These are phyloP conservation scores for Saturnispora diversa DNA, from an alignment of 805 yeast species.

Conservation along the genomic window DNA sequence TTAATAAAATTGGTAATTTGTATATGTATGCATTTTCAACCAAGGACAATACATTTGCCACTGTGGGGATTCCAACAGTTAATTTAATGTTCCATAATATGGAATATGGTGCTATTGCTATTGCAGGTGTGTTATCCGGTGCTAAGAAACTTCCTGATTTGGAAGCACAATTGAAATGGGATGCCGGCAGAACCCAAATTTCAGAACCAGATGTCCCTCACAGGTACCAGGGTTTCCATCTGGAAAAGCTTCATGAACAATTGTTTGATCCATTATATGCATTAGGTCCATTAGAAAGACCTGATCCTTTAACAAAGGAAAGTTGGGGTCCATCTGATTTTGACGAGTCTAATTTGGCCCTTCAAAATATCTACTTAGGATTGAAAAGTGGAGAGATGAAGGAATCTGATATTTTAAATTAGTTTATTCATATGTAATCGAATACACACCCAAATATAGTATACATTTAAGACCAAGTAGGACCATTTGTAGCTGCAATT, in stretches of 20 bases:
- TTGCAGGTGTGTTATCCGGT: slow-evolving; percentile 50
- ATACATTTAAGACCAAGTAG: slow-evolving; percentile 3
- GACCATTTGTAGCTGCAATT: not conserved
- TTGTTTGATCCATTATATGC: slow-evolving; percentile 15
- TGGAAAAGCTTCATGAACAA: slow-evolving; percentile 12
- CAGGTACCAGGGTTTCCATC: slow-evolving; percentile 12
- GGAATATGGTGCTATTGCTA: slow-evolving; percentile 46
- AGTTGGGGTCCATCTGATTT: slow-evolving; percentile 10
- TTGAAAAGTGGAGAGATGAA: slow-evolving; percentile 10
- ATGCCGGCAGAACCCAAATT: slow-evolving; percentile 13
- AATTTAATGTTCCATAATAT: slow-evolving; percentile 41
- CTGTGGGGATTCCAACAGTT: slow-evolving; percentile 35
- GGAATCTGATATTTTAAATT: slow-evolving; percentile 10
- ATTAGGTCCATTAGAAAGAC: slow-evolving; percentile 16
- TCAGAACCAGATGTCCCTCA: slow-evolving; percentile 16
- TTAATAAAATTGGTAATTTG: slow-evolving; percentile 19
- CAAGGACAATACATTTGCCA: slow-evolving; percentile 37
- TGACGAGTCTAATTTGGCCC: slow-evolving; percentile 13
- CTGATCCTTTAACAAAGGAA: slow-evolving; percentile 13
- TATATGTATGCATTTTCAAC: slow-evolving; percentile 32
- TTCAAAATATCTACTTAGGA: slow-evolving; percentile 12
- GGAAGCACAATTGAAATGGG: slow-evolving; percentile 33
- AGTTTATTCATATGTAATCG: not conserved
- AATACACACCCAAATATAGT: not conserved
- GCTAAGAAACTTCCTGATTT: slow-evolving; percentile 32